Percentiles rank a stretch among this genome's conserved stretches.
These are phyloP conservation scores for Helotiales sp. DNA, from an alignment of 2,329 filamentous ascomycete genomes.

Conservation along the genomic window DNA sequence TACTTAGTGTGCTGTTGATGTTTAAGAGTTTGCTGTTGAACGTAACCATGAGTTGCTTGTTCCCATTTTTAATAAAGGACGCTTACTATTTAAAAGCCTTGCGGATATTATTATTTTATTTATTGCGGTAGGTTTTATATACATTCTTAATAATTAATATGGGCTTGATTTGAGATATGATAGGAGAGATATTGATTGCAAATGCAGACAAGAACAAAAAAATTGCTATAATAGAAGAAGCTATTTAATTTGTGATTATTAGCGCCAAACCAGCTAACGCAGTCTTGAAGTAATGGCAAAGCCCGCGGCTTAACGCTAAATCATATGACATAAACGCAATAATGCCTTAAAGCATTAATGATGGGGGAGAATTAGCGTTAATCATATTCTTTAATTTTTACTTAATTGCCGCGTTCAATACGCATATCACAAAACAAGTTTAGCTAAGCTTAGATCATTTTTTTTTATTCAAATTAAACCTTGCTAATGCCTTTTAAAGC, in stretches of 20 bases:
- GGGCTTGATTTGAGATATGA: not conserved
- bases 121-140: not conserved
- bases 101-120: not conserved
- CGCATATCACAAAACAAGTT: not conserved
- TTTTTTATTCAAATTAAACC: not conserved
- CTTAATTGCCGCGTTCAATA: not conserved
- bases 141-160: not conserved
- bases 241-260: not conserved
- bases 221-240: not conserved
- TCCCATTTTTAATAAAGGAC: not conserved
- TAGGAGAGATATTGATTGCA: not conserved
- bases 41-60: not conserved
- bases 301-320: not conserved
- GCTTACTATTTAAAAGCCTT: not conserved
- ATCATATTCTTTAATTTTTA: not conserved
- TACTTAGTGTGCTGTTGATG: not conserved
- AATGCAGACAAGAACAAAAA: not conserved
- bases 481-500: not conserved
- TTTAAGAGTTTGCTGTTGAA: not conserved
- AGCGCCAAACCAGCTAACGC: not conserved
- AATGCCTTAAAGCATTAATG: no score
- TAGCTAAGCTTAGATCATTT: not conserved
- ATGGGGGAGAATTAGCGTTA: no score
- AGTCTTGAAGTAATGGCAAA: not conserved
- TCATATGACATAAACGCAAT: no score